Base-by-base conservation (phyloP, 2,329 filamentous ascomycete species). In the Torrubiella hemipterigena region DNA sequence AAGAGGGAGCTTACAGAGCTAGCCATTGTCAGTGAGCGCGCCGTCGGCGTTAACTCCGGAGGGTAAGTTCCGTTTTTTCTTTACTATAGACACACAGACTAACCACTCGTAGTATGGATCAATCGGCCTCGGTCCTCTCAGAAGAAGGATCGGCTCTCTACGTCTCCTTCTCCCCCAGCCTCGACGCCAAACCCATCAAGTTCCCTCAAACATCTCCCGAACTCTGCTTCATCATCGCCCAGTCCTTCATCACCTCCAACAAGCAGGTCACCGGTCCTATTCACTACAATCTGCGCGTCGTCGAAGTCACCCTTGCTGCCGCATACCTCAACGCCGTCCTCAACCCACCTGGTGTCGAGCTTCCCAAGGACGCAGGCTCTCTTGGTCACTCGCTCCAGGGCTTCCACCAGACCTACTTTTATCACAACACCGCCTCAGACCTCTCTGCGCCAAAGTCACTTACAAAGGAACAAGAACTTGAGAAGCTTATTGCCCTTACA, bases 231-330 rank as follows among this genome's bases (percentile, higher is more conserved):
- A 69, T 98, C 41, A 86, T 95, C 42, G 89, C 87, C 7, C 91
- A 98, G 54, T 93, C 82, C 37, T 94, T 94, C 52, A 81, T 98
- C 38, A 80, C 81, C 12, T 83, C 89, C 5, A 87, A 96, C 65
- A 98, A 98, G 61, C 83, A 91, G 49, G 81, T 89, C 38, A 94
- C 89, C 2, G 91, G 81, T 0, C 89, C 89, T 1, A 78, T 93
- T 40, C 85, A 89, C 66, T 98, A 96, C 66, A 98, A 98, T 55
- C 72, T 98, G 16, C 81, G 91, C 17, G 91, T 98, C 2, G 91
- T 95, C 22, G 91, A 98, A 59, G 93, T 85, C 61, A 91, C 81
- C 32, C 69, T 98, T 19, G 91, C 91, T 4, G 86, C 91, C 4
- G 71, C 69, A 16, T 75, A 72, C 47, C 64, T 79, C 37, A 65